phyloP scores from a whole-genome alignment of 75 land plant species.

The Cryptomeria japonica region DNA sequence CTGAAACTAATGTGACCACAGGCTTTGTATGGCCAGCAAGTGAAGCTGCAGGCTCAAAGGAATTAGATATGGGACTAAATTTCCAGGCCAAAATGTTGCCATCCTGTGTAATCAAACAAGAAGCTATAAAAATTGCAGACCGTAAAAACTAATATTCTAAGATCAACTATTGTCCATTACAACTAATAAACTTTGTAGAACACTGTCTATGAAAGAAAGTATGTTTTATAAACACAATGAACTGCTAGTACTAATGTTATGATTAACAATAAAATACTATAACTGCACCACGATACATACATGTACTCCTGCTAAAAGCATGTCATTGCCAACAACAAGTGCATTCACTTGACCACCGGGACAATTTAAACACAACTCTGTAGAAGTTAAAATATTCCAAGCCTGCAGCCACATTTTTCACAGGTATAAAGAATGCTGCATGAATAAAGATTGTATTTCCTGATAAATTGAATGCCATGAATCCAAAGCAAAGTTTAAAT shows the following conservation, averaged over 20 bases:
- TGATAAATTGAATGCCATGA: background rate
- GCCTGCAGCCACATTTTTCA: slow-evolving; percentile 36
- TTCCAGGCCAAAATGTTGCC: slow-evolving; percentile 91
- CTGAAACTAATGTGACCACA: slow-evolving; percentile 78
- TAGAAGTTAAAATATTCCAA: slow-evolving; percentile 56
- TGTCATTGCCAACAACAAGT: slow-evolving; percentile 52
- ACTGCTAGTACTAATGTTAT: background rate
- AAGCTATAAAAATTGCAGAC: background rate
- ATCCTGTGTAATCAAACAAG: slow-evolving; percentile 56
- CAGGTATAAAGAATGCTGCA: background rate
- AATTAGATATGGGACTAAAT: slow-evolving; percentile 53
- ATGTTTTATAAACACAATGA: background rate
- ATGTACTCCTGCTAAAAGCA: slow-evolving; percentile 76
- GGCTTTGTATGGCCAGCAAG: slow-evolving; percentile 74
- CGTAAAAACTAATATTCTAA: background rate
- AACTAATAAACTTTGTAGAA: background rate
- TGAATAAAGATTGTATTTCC: background rate
- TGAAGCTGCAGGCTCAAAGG: slow-evolving; percentile 91
- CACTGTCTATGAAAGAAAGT: background rate
- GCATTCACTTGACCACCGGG: slow-evolving; percentile 81
- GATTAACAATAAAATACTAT: background rate
- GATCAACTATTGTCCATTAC: background rate
- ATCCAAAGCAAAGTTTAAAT: background rate
- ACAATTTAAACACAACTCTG: slow-evolving; percentile 57
- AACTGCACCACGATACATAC: slow-evolving; percentile 23